Conservation (phyloP, 2,329 filamentous ascomycete genomes). For the Cytospora chrysosperma region DNA sequence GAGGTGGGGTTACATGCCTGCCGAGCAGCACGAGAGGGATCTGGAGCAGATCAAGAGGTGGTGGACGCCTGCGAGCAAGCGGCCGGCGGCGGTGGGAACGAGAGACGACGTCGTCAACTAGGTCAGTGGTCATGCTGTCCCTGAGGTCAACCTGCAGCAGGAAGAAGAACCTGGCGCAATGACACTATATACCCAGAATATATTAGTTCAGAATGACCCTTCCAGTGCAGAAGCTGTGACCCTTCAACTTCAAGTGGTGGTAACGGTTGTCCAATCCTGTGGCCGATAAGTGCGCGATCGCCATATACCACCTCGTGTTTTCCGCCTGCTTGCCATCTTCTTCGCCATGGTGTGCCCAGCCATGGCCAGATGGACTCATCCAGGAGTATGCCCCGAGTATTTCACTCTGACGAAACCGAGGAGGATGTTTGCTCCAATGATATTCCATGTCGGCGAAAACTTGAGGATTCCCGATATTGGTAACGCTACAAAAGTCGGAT, state of each 20-base stretch:
- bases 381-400: no score
- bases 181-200: neutral
- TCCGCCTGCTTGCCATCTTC: no score
- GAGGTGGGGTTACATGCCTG: slow-evolving; percentile 50
- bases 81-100: neutral
- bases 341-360: no score
- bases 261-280: neutral
- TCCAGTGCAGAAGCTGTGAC: neutral
- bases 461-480: no score
- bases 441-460: no score
- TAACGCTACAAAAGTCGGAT: no score
- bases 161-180: neutral
- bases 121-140: neutral
- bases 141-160: neutral
- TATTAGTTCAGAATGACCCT: neutral
- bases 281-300: no score
- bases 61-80: slow-evolving; percentile 25
- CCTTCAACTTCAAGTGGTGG: neutral
- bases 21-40: slow-evolving; percentile 40
- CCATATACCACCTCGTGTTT: no score
- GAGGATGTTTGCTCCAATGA: no score
- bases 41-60: slow-evolving; percentile 33
- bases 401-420: no score
- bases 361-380: no score
- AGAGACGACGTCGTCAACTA: neutral